Evolutionary conservation across 495 filamentous ascomycete species (phyloP), one percentile per base, ranked within the genome.

Genomic region (Amphirosellinia nigrospora): DNA sequence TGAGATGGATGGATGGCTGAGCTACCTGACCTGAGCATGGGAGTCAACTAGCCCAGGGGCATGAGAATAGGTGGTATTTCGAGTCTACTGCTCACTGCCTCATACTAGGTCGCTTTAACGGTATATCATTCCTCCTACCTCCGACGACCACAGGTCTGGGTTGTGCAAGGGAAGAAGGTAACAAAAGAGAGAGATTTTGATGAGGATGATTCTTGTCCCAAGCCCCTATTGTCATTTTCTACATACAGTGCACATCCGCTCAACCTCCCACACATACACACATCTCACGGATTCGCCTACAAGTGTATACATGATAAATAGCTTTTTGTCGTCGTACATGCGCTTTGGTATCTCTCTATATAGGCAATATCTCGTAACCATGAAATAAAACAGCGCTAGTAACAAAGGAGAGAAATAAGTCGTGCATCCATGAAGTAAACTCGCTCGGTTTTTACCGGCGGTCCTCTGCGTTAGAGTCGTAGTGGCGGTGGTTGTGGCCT

Each of bases 291-390:
- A 5, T 52, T 56, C 50, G 50, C 26, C 38, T 21, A 58, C 36
- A 52, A 43, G 66, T 52, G 56, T 68, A 61, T 62, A 68, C 66
- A 68, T 68, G 66, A 60, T 68, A 46, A 53, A 39, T 46, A 30
- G n/a, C 30, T 38, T 50, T 58, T 67, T n/a, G 48, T 38, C 59
- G 56, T 63, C 68, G 48, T 70, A 70, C 68, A 70, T 65, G 68
- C n/a, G n/a, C 68, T 58, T 59, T 70, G 68, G 68, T 70, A 70
- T 70, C 68, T 70, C 68, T 70, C 68, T 70, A 70, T 65, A 70
- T 65, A 59, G 43, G 28, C 16, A 41, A 6, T 55, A 6, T 43
- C 59, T 10, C 58, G 34, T 38, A 60, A 48, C 23, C 21, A 19
- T 23, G 3, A 50, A 58, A 23, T 5, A 43, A 59, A 65, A 63